These are phyloP conservation scores for Verticillium albo-atrum DNA, from an alignment of 2,329 filamentous ascomycete genomes.

Conservation along the genomic window DNA sequence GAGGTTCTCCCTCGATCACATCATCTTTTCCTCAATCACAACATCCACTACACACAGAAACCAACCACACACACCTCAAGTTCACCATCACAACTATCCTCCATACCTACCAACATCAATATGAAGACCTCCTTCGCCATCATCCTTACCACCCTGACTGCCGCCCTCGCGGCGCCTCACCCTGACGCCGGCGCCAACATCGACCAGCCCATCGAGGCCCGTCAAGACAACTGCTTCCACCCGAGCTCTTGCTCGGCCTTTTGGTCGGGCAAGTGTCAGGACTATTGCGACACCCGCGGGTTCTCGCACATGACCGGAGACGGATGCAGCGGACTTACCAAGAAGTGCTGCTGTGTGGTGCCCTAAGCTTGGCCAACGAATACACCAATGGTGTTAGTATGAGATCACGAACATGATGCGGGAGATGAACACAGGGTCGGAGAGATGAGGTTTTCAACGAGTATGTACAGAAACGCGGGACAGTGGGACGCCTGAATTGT, in stretches of 20 bases:
- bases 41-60: neutral
- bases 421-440: no score
- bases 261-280: neutral
- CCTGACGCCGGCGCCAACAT: neutral
- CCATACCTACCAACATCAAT: neutral
- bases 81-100: neutral
- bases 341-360: neutral
- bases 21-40: neutral
- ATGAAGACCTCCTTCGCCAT: constrained; percentile 1
- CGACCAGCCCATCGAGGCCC: neutral
- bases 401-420: no score
- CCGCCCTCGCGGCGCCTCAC: neutral
- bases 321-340: neutral
- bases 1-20: neutral
- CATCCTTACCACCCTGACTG: neutral
- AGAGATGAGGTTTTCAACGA: no score
- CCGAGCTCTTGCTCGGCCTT: neutral
- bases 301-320: constrained; percentile 1
- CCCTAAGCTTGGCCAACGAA: neutral
- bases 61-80: neutral
- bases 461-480: no score
- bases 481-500: no score
- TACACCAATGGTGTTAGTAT: neutral
- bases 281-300: neutral
- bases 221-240: constrained; percentile 1